These are phyloP conservation scores for Amesomyces nigricolor DNA, from an alignment of 2,329 filamentous ascomycete genomes.

Conservation along the genomic window DNA sequence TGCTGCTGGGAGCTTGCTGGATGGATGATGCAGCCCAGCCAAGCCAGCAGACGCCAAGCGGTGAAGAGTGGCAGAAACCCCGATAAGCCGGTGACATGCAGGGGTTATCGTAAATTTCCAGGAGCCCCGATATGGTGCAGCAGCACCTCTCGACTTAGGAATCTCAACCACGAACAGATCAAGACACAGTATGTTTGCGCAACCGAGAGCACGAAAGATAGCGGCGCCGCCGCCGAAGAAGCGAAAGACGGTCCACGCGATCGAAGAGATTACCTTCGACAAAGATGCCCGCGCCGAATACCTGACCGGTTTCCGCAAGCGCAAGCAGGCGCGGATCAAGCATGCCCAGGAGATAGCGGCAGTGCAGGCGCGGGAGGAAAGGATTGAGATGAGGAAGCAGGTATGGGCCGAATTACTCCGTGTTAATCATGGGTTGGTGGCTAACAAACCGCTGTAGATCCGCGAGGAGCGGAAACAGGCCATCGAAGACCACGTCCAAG, in stretches of 20 bases:
- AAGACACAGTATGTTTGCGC: slow-evolving; percentile 40
- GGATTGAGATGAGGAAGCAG: slow-evolving; percentile 66
- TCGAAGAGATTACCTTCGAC: slow-evolving; percentile 86
- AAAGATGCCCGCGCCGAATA: slow-evolving; percentile 73
- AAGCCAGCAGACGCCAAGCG: slow-evolving; percentile 4
- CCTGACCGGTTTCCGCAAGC: slow-evolving; percentile 93
- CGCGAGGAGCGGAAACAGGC: slow-evolving; percentile 77
- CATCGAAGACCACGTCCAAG: slow-evolving; percentile 73
- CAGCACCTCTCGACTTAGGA: neutral
- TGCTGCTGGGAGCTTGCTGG: neutral
- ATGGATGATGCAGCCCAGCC: slow-evolving; percentile 17
- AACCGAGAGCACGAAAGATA: slow-evolving; percentile 54
- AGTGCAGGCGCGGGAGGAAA: slow-evolving; percentile 72
- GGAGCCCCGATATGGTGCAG: neutral
- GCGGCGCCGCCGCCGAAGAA: slow-evolving; percentile 59
- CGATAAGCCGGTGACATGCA: slow-evolving; percentile 17
- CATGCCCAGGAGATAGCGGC: slow-evolving; percentile 76
- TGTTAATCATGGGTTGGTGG: neutral
- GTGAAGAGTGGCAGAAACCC: slow-evolving; percentile 21
- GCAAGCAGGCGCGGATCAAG: slow-evolving; percentile 80
- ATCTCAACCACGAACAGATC: neutral
- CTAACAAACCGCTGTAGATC: slow-evolving; percentile 48
- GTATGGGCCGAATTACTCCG: slow-evolving; percentile 33
- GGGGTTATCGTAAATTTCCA: slow-evolving; percentile 20
- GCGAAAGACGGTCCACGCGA: slow-evolving; percentile 52